phyloP scores from a whole-genome alignment of 1,284 basidiomycete genomes.

The Trichosporon faecale region DNA sequence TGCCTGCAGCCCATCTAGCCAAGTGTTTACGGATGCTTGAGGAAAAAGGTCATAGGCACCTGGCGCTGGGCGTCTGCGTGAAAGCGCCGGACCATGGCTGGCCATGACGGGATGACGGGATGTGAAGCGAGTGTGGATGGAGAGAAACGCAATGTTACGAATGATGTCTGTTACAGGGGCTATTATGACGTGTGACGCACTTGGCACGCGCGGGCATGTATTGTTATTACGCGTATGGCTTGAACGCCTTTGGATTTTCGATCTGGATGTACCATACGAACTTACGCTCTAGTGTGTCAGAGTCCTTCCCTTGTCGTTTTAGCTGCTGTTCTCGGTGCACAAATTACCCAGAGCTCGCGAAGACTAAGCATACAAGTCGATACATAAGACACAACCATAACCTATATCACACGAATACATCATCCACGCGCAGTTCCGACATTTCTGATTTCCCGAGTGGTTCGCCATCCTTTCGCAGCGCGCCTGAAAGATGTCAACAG shows the following conservation, averaged over 20 bases:
- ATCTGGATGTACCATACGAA: no score
- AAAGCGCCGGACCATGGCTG: background rate
- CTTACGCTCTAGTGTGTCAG: no score
- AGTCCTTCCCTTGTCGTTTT: no score
- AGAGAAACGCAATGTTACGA: no score
- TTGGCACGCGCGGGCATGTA: no score
- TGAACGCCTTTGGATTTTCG: no score
- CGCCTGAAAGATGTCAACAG: conserved; percentile 13
- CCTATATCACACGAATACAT: background rate
- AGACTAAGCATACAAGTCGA: background rate
- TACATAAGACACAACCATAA: background rate
- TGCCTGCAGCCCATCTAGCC: conserved; percentile 35
- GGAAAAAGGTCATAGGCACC: conserved; percentile 35
- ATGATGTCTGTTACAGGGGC: no score
- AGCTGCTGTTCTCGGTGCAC: no score
- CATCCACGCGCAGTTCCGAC: background rate
- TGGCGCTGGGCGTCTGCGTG: conserved; percentile 10
- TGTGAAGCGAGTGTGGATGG: no score
- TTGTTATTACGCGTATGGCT: no score
- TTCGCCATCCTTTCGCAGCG: conserved; percentile 12
- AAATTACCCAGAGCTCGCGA: no score
- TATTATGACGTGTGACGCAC: background rate
- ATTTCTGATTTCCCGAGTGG: background rate
- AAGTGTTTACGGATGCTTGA: conserved; percentile 25
- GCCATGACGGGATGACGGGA: background rate